Evolutionary conservation across 139 green algal genomes (phyloP).

Genomic region (Zygnema cylindricum): DNA sequence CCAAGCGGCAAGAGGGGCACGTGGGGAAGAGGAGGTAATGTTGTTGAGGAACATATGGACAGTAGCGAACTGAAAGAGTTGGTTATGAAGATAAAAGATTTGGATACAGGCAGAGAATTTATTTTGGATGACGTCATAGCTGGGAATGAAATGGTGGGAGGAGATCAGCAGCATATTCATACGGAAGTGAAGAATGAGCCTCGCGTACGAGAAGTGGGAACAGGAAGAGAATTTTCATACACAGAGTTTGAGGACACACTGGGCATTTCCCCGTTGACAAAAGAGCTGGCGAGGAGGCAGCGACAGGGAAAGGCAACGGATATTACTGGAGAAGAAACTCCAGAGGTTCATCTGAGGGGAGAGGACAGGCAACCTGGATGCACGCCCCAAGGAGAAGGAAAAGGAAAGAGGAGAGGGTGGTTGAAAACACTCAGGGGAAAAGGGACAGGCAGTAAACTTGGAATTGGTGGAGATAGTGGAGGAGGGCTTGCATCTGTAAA

Average conservation of each 20-base stretch:
- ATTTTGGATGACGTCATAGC: constrained; percentile 9
- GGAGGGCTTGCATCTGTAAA: constrained; percentile 56
- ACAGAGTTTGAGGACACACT: constrained; percentile 37
- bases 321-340: background rate
- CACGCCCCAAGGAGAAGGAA: constrained; percentile 5
- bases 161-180: background rate
- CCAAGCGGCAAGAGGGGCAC: background rate
- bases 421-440: constrained; percentile 4
- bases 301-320: background rate
- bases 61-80: background rate
- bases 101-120: constrained; percentile 42
- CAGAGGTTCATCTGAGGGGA: background rate
- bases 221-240: background rate
- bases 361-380: background rate
- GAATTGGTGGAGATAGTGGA: background rate
- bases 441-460: constrained; percentile 1
- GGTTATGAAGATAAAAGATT: constrained; percentile 37
- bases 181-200: background rate
- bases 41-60: background rate
- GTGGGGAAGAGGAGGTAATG: background rate
- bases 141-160: background rate
- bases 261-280: constrained; percentile 18
- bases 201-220: constrained; percentile 24
- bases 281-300: constrained; percentile 11
- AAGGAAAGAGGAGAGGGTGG: constrained; percentile 3